Evolutionary conservation across 2,329 filamentous ascomycete species (phyloP), one percentile per base, ranked within the genome.

Genomic region (Trichoderma gracile): DNA sequence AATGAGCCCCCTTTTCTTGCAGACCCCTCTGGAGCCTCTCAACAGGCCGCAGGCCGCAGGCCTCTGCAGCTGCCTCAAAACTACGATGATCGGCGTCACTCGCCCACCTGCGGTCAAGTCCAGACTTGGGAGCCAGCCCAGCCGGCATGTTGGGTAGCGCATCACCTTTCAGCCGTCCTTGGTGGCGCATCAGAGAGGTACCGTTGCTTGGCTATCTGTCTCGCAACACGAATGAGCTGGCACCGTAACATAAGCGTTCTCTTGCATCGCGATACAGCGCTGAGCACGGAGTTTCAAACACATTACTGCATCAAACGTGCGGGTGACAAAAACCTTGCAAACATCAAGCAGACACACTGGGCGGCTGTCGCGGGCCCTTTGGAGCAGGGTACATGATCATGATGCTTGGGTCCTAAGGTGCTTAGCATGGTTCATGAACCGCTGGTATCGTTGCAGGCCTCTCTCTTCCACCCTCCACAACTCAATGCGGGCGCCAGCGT

Each of bases 81-180:
- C 43, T 63, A 57, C 52, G 33, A 47, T 63, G 61, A 57, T 57
- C 61, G 52, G 52, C 45, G 53, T 52, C 53, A 42, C 61, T 57
- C 45, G 43, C 45, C 53, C 53, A 63, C 61, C 53, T 54, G 43
- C 50, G 61, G 50, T 45, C 53, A 49, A n/a, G 53, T 47, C 33
- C 17, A 63, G 61, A 55, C 47, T 59, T 38, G 5, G 12, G 45
- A 61, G 38, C 47, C 57, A 47, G 33, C 42, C 59, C 27, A 30
- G 42, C 50, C 21, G 40, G 46, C 56, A 45, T 17, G 61, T 50
- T 43, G 53, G 50, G 30, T n/a, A 14, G 10, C 42, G 43, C 53
- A 63, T 30, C 27, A 40, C 42, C 42, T 43, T 57, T 56, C 30
- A 33, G 30, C 52, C 42, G 45, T 63, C 12, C 33, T 38, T 42